These are phyloP conservation scores for Dendrocalamus latiflorus DNA, from an alignment of 202 grass and related monocot genomes.

Conservation along the genomic window DNA sequence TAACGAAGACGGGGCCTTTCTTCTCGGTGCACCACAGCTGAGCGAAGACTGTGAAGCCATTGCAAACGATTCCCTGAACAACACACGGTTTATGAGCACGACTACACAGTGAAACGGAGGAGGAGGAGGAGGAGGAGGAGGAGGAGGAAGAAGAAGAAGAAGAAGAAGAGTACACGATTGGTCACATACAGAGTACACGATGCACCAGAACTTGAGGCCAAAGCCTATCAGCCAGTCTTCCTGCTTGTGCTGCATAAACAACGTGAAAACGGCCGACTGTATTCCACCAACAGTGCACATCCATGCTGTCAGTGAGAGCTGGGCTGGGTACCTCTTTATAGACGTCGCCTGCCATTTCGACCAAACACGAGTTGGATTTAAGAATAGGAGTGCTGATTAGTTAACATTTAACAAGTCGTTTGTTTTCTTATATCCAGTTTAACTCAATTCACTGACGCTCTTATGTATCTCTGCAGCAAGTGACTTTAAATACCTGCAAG, in stretches of 20 bases:
- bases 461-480: background rate
- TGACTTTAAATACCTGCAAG: slow-evolving; percentile 57
- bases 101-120: background rate
- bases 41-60: slow-evolving; percentile 65
- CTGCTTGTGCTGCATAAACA: slow-evolving; percentile 36
- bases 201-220: slow-evolving; percentile 74
- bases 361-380: background rate
- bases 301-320: slow-evolving; percentile 83
- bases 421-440: background rate
- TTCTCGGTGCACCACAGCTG: slow-evolving; percentile 85
- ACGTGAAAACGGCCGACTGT: slow-evolving; percentile 62
- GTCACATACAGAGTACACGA: slow-evolving; percentile 55
- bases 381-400: background rate
- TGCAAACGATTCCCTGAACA: slow-evolving; percentile 59
- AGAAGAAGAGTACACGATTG: no score
- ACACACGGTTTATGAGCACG: background rate
- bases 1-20: slow-evolving; percentile 89
- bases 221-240: slow-evolving; percentile 67
- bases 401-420: background rate
- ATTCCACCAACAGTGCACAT: slow-evolving; percentile 65
- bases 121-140: no score
- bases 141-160: no score
- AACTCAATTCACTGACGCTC: background rate
- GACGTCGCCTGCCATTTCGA: slow-evolving; percentile 51
- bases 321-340: slow-evolving; percentile 74